These are phyloP conservation scores for Trichopus zeylanicus DNA, from an alignment of 116 monocot species.

Conservation along the genomic window DNA sequence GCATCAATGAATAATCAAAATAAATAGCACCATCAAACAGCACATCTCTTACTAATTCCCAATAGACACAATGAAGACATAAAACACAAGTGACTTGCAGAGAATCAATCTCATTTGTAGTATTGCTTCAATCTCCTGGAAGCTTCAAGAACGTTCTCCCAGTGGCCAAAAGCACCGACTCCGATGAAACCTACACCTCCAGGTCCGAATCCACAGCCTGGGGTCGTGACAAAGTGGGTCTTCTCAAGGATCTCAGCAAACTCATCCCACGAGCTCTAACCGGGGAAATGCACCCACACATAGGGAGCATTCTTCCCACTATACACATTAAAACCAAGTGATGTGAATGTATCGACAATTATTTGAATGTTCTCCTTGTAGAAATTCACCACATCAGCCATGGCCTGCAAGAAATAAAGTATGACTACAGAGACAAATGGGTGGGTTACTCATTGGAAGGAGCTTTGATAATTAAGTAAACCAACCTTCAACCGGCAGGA, in stretches of 20 bases:
- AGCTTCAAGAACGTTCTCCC: constrained; percentile 70
- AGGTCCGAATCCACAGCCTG: constrained; percentile 88
- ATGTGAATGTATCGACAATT: constrained; percentile 53
- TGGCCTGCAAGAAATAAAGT: constrained; percentile 23
- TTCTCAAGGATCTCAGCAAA: constrained; percentile 88
- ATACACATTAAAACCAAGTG: constrained; percentile 67
- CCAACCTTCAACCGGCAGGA: too few relatives aligned
- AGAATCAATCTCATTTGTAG: constrained; percentile 64
- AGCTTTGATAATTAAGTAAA: too few relatives aligned
- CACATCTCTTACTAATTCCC: too few relatives aligned
- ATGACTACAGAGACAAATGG: too few relatives aligned
- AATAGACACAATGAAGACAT: too few relatives aligned
- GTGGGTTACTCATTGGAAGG: too few relatives aligned
- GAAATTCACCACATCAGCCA: constrained; percentile 45
- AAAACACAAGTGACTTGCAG: too few relatives aligned
- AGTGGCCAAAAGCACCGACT: constrained; percentile 73
- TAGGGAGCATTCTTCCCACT: constrained; percentile 83
- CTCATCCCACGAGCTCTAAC: constrained; percentile 70
- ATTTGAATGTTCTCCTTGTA: constrained; percentile 67
- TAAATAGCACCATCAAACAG: too few relatives aligned
- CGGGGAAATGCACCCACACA: constrained; percentile 87
- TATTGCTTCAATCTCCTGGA: constrained; percentile 60
- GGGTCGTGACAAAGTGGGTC: constrained; percentile 64
- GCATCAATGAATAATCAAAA: too few relatives aligned
- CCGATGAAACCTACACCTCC: constrained; percentile 80